These are phyloP conservation scores for grape (Vitis vinifera) DNA, from an alignment of 164 flowering plant genomes.

Conservation along the genomic window ASM3070453v1 NC_081817.1:26698501-26699000, in stretches of 20 bases:
- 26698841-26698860: not conserved
- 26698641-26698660: too few relatives aligned
- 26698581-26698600: not conserved
- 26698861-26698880: not conserved
- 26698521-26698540: not conserved
- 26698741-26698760: too few relatives aligned
- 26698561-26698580: not conserved
- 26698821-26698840: not conserved
- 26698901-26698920: not conserved
- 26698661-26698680: too few relatives aligned
- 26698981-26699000: constrained; percentile 8
- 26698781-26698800: not conserved
- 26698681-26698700: too few relatives aligned
- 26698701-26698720: too few relatives aligned
- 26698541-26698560: not conserved
- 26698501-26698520: not conserved
- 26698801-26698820: not conserved
- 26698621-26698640: not conserved
- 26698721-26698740: too few relatives aligned
- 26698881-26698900: constrained; percentile 1
- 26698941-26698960: too few relatives aligned
- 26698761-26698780: too few relatives aligned
- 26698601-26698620: not conserved
- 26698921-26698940: not conserved
- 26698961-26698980: constrained; percentile 1